Evolutionary conservation across 192 early-diverging fungal genomes (phyloP).

Genomic region (Coemansia pectinata): DNA sequence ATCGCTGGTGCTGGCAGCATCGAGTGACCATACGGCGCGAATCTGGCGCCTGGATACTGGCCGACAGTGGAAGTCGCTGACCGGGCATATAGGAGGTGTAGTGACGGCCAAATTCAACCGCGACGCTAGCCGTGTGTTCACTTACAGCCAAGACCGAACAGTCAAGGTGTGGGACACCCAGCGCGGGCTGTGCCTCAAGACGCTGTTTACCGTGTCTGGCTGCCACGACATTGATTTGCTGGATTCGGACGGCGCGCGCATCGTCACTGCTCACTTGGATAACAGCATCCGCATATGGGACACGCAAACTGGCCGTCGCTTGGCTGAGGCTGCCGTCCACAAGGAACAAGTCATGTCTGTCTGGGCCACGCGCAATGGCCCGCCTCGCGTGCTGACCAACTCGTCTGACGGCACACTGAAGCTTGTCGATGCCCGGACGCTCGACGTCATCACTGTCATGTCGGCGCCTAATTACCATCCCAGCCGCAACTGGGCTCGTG

Average conservation of each 20-base stretch:
- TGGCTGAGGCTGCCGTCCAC: constrained; percentile 88
- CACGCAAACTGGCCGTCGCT: constrained; percentile 71
- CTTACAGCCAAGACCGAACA: constrained; percentile 94
- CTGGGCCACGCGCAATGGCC: constrained; percentile 59
- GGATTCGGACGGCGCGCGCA: constrained; percentile 73
- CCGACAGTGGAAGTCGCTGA: constrained; percentile 85
- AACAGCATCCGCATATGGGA: constrained; percentile 94
- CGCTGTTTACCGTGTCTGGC: constrained; percentile 90
- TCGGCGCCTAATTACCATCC: constrained; percentile 74
- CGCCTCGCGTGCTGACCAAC: constrained; percentile 77
- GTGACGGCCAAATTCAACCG: constrained; percentile 82
- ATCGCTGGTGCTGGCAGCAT: constrained; percentile 64
- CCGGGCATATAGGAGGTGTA: constrained; percentile 94
- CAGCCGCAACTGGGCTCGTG: constrained; percentile 87
- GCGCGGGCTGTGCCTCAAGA: constrained; percentile 86
- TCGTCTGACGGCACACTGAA: constrained; percentile 91
- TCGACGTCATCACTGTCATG: constrained; percentile 64
- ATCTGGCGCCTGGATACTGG: constrained; percentile 83
- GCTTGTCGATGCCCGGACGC: constrained; percentile 78
- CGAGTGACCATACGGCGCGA: constrained; percentile 88
- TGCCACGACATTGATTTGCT: constrained; percentile 89
- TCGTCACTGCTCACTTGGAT: constrained; percentile 93
- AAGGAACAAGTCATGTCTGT: constrained; percentile 87
- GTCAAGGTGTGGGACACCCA: constrained; percentile 95
- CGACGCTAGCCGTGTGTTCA: constrained; percentile 78